These are phyloP conservation scores for Dactylellina cionopaga DNA, from an alignment of 2,329 filamentous ascomycete species.

Conservation along the genomic window DNA sequence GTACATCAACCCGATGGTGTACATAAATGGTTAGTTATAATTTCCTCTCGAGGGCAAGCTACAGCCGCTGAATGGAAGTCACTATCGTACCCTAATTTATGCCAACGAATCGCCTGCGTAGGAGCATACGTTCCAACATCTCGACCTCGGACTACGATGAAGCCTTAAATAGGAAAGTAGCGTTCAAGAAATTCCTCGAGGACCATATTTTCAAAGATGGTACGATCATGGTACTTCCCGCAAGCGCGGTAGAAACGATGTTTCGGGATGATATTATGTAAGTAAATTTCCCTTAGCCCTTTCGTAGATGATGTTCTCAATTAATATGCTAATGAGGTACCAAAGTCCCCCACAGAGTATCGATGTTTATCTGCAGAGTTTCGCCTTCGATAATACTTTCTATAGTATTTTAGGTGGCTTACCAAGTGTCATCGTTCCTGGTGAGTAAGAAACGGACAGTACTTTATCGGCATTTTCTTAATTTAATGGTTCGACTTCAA, in stretches of 20 bases:
- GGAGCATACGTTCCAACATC: constrained; percentile 32
- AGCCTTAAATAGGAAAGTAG: background rate
- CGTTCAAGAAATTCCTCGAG: constrained; percentile 28
- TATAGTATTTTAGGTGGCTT: constrained; percentile 37
- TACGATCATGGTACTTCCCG: constrained; percentile 27
- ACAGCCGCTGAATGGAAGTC: too few relatives aligned
- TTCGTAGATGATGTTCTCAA: background rate
- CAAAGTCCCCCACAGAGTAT: constrained; percentile 21
- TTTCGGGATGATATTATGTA: constrained; percentile 40
- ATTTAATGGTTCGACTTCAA: too few relatives aligned
- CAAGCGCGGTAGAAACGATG: background rate
- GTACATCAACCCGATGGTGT: constrained; percentile 39
- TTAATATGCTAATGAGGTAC: too few relatives aligned
- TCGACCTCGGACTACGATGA: constrained; percentile 20
- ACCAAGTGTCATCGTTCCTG: constrained; percentile 24
- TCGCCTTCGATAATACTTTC: constrained; percentile 46
- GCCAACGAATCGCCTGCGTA: too few relatives aligned
- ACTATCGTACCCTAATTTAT: too few relatives aligned
- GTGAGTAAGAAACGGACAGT: too few relatives aligned
- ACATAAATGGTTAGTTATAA: constrained; percentile 41
- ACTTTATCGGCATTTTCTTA: too few relatives aligned
- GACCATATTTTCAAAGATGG: constrained; percentile 27
- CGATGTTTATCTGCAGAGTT: constrained; percentile 35
- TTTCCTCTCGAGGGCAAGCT: too few relatives aligned
- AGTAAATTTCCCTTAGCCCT: background rate